phyloP scores from a whole-genome alignment of 768 basidiomycete species.

The Panellus pusillus region DNA sequence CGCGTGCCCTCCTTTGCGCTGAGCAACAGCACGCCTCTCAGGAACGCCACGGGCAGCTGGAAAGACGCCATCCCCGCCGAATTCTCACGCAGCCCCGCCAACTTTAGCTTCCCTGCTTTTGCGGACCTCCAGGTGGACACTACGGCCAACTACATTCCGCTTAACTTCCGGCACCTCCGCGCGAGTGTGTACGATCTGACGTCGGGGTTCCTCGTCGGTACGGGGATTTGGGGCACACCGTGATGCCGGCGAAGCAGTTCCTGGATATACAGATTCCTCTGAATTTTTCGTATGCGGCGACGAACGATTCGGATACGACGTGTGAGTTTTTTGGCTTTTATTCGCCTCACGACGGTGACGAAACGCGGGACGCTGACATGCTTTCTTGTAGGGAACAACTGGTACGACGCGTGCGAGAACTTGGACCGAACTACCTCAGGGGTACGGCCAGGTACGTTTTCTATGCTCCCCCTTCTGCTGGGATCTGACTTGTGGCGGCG shows the following conservation, averaged over 20 bases:
- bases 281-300: slow-evolving; percentile 79
- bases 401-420: slow-evolving; percentile 80
- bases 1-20: slow-evolving; percentile 76
- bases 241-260: slow-evolving; percentile 65
- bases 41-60: slow-evolving; percentile 57
- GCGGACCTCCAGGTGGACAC: slow-evolving; percentile 80
- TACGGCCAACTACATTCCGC: slow-evolving; percentile 68
- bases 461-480: neutral
- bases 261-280: slow-evolving; percentile 72
- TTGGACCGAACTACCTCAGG: slow-evolving; percentile 45
- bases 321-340: slow-evolving; percentile 53
- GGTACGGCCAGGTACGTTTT: slow-evolving; percentile 58
- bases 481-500: slow-evolving; percentile 15
- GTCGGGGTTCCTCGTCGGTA: slow-evolving; percentile 63
- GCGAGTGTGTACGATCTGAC: slow-evolving; percentile 72
- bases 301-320: slow-evolving; percentile 80
- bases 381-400: slow-evolving; percentile 54
- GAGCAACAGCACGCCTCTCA: slow-evolving; percentile 56
- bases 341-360: too few relatives aligned
- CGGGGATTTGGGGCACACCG: slow-evolving; percentile 55
- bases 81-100: slow-evolving; percentile 80
- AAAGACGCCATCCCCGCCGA: slow-evolving; percentile 52
- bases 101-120: slow-evolving; percentile 84
- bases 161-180: slow-evolving; percentile 66
- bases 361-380: too few relatives aligned